Evolutionary conservation across 1,139 yeast genomes (phyloP).

Genomic region (Meyerozyma smithsonii): DNA sequence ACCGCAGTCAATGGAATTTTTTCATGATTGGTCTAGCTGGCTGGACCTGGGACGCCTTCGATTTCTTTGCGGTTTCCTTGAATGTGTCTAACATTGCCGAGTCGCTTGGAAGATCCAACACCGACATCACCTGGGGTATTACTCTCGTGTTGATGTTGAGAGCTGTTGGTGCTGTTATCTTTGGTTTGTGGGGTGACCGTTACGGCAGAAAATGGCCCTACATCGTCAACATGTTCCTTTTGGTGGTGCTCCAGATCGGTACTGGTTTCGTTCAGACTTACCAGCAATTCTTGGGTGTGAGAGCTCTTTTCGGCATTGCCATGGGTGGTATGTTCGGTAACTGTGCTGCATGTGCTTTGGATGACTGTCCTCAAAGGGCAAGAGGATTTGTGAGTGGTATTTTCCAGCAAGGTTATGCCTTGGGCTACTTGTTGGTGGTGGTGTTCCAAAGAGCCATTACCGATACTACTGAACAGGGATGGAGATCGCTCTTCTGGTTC

Average conservation of each 20-base stretch:
- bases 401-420: constrained; percentile 41
- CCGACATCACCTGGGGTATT: constrained; percentile 39
- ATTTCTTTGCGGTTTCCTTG: constrained; percentile 34
- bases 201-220: constrained; percentile 38
- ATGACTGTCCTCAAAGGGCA: constrained; percentile 33
- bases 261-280: constrained; percentile 39
- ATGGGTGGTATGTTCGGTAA: constrained; percentile 43
- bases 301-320: constrained; percentile 39
- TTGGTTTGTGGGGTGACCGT: constrained; percentile 36
- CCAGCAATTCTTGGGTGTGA: constrained; percentile 32
- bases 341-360: constrained; percentile 34
- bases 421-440: constrained; percentile 40
- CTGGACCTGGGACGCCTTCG: constrained; percentile 45
- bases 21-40: constrained; percentile 31
- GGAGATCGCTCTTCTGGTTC: constrained; percentile 42
- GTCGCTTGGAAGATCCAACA: constrained; percentile 21
- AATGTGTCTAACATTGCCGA: constrained; percentile 29
- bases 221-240: constrained; percentile 24
- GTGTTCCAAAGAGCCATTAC: constrained; percentile 38
- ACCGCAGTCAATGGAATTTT: constrained; percentile 32
- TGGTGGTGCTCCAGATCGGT: constrained; percentile 34
- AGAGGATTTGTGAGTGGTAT: constrained; percentile 39
- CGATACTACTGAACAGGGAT: constrained; percentile 27
- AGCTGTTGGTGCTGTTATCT: constrained; percentile 36
- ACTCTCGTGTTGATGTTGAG: constrained; percentile 43